phyloP scores from a whole-genome alignment of 805 yeast genomes.

The Wickerhamiella nectarea region DNA sequence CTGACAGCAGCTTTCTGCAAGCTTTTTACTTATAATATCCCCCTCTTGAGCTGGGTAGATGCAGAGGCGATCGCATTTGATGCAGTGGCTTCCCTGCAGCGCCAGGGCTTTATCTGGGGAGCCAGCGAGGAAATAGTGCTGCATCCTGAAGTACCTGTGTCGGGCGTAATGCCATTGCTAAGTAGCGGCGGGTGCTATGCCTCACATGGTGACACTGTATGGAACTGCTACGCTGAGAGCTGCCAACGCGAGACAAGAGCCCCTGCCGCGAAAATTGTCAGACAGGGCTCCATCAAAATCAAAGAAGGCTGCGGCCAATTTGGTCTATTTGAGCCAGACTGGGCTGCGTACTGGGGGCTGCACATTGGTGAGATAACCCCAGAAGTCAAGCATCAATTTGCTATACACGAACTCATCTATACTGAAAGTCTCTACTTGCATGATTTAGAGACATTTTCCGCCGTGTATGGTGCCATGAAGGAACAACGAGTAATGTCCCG shows the following conservation, averaged over 20 bases:
- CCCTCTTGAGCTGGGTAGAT: constrained; percentile 22
- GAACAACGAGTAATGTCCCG: constrained; percentile 33
- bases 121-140: not conserved
- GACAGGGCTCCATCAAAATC: constrained; percentile 5
- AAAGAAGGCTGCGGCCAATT: constrained; percentile 7
- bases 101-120: constrained; percentile 17
- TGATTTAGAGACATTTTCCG: constrained; percentile 51
- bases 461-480: constrained; percentile 37
- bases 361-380: constrained; percentile 17
- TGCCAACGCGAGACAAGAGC: constrained; percentile 17
- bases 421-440: constrained; percentile 58
- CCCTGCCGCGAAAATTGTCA: not conserved
- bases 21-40: constrained; percentile 17
- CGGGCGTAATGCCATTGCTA: constrained; percentile 26
- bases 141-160: constrained; percentile 8
- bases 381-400: constrained; percentile 39
- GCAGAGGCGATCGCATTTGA: constrained; percentile 23
- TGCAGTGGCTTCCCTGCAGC: constrained; percentile 19
- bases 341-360: constrained; percentile 19
- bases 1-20: constrained; percentile 15
- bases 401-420: constrained; percentile 58
- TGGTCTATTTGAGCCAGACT: constrained; percentile 18
- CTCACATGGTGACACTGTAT: constrained; percentile 10
- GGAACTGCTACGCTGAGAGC: constrained; percentile 23
- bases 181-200: constrained; percentile 28